Conservation (phyloP, 2,329 filamentous ascomycete species). For the Gnomoniopsis smithogilvyi region DNA sequence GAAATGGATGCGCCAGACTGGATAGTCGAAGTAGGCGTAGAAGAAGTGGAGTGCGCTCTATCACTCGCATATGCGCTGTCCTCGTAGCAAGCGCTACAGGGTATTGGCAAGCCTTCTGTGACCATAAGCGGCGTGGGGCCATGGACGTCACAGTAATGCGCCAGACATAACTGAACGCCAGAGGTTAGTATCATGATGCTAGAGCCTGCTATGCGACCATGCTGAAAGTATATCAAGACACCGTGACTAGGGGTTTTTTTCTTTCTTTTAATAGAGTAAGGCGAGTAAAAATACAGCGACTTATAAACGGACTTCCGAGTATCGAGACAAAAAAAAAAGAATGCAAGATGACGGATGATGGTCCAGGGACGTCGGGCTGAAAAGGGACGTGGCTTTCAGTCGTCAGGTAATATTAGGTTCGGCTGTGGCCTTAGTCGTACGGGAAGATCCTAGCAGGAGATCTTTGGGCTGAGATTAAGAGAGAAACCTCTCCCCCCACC, state of each 20-base stretch:
- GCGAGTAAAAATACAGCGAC: not conserved
- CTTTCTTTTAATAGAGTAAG: too few relatives aligned
- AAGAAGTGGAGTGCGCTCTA: slow-evolving; percentile 38
- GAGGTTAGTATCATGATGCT: slow-evolving; percentile 35
- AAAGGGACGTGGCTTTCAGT: not conserved
- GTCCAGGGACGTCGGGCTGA: not conserved
- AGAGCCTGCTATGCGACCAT: slow-evolving; percentile 5
- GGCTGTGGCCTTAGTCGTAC: slow-evolving; percentile 6
- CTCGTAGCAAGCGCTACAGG: slow-evolving; percentile 59
- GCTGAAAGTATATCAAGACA: not conserved
- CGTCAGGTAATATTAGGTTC: slow-evolving; percentile 11
- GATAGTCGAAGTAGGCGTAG: slow-evolving; percentile 30
- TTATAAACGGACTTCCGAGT: too few relatives aligned
- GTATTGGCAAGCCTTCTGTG: slow-evolving; percentile 61
- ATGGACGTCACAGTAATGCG: slow-evolving; percentile 69
- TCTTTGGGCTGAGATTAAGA: slow-evolving; percentile 2
- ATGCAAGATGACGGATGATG: not conserved
- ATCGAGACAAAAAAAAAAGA: not conserved
- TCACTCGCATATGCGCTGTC: slow-evolving; percentile 29
- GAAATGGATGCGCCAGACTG: slow-evolving; percentile 35
- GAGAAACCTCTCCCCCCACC: not conserved
- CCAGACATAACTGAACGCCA: slow-evolving; percentile 60
- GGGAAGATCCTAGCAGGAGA: slow-evolving; percentile 1
- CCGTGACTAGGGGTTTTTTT: not conserved
- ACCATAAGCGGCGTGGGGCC: slow-evolving; percentile 69